Evolutionary conservation across 108 stramenopile genomes (phyloP), one percentile per base, ranked within the genome.

Genomic region (Cyclotella kingstonii): DNA sequence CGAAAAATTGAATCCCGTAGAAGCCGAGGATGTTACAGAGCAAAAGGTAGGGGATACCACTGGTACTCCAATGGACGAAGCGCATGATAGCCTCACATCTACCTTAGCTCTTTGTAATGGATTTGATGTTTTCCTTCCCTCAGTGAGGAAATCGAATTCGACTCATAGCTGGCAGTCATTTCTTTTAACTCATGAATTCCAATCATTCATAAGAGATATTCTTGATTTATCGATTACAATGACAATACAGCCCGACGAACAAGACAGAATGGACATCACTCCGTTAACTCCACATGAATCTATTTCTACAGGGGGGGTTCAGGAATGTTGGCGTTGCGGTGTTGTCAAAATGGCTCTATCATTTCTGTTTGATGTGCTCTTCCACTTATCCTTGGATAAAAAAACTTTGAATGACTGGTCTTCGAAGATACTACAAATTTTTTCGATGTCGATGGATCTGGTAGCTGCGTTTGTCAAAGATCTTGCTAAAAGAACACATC

Each of bases 151-250:
- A 55, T 78, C 85, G 21, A 96, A 96, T 75, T 77, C 86, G 15
- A 91, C 86, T 38, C 93, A 94, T 54, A 67, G 80, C 43, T 87
- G 83, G 78, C 89, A 95, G 58, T 79, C 83, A 23, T 96, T 95
- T 68, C 77, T 97, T 35, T 86, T 98, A 57, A 93, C 95, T 46
- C 42, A 80, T 36, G 95, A 95, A 54, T 93, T 96, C 58, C 94
- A 96, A 55, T 28, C 54, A 11, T 96, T 97, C 51, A 63, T 98
- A 39, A 79, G 81, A 51, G 74, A 83, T 26, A 68, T 95, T 5
- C 79, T 96, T 46, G 77, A 78, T 9, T 34, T 76, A 0, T 87
- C 85, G 39, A 81, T 65, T 9, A 45, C 68, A 27, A 25, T 56
- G 8, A 63, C 39, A 1, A 45, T 22, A 19, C 14, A 6, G 30